Evolutionary conservation across 441 rosid genomes (phyloP).

Genomic region (Gossypium gossypioides): DNA sequence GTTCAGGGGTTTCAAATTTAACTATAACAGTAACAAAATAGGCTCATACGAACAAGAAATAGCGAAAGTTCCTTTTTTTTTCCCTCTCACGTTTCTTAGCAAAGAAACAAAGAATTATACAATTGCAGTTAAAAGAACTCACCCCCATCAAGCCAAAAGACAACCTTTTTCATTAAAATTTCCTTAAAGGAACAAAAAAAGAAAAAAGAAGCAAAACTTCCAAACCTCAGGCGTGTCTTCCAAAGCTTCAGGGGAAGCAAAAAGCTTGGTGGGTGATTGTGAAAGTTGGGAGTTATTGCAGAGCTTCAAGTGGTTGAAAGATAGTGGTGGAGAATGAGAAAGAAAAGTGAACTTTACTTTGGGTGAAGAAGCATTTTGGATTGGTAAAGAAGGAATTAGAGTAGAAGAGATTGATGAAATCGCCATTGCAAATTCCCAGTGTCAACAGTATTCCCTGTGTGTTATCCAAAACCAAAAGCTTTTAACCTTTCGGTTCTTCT

Average conservation of each 20-base stretch:
- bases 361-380: slow-evolving; percentile 28
- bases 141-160: neutral
- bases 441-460: neutral
- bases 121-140: neutral
- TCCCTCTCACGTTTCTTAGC: neutral
- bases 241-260: slow-evolving; percentile 54
- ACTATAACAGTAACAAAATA: neutral
- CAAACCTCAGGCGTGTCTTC: slow-evolving; percentile 30
- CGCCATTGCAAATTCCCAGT: slow-evolving; percentile 33
- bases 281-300: slow-evolving; percentile 20
- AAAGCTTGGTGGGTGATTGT: slow-evolving; percentile 27
- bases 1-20: neutral
- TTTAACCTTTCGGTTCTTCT: neutral
- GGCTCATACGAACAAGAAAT: neutral
- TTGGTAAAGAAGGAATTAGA: slow-evolving; percentile 34
- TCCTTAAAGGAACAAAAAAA: neutral
- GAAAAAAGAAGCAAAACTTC: neutral
- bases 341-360: slow-evolving; percentile 28
- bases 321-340: slow-evolving; percentile 26
- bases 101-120: neutral
- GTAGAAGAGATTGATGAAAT: slow-evolving; percentile 41
- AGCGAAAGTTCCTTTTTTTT: neutral
- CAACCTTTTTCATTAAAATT: neutral
- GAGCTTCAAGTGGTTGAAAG: slow-evolving; percentile 22
- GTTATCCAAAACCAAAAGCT: slow-evolving; percentile 24